These are phyloP conservation scores for Skeletonema grethae DNA, from an alignment of 108 stramenopile genomes.

Conservation along the genomic window DNA sequence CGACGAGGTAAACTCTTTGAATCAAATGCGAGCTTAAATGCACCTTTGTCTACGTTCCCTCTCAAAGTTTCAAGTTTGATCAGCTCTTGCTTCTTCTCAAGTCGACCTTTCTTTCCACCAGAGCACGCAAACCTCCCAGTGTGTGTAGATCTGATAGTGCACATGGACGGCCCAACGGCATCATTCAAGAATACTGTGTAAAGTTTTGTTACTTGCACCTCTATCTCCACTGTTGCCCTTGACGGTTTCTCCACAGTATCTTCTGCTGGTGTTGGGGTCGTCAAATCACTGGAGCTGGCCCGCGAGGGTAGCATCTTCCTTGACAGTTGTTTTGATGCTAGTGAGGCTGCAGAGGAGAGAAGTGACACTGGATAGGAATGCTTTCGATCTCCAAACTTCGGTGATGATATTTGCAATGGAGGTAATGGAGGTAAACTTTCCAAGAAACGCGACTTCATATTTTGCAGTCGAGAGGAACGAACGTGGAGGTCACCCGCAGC, in stretches of 20 bases:
- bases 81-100: not conserved
- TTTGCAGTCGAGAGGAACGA: not conserved
- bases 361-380: not conserved
- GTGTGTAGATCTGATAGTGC: not conserved
- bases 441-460: not conserved
- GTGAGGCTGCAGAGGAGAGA: not conserved
- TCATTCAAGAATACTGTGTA: not conserved
- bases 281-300: not conserved
- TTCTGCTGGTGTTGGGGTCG: not conserved
- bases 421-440: slow-evolving; percentile 1
- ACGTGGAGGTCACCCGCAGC: not conserved
- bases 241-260: not conserved
- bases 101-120: not conserved
- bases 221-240: not conserved
- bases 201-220: not conserved
- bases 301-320: not conserved
- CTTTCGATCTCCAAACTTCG: not conserved
- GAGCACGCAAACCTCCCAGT: not conserved
- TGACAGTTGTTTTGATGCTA: not conserved
- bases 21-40: not conserved
- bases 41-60: not conserved
- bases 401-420: slow-evolving; percentile 3
- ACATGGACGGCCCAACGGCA: not conserved
- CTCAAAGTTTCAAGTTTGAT: not conserved
- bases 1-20: not conserved